Conservation (phyloP, 352 stramenopile genomes). For the Phytophthora niederhauseri region DNA sequence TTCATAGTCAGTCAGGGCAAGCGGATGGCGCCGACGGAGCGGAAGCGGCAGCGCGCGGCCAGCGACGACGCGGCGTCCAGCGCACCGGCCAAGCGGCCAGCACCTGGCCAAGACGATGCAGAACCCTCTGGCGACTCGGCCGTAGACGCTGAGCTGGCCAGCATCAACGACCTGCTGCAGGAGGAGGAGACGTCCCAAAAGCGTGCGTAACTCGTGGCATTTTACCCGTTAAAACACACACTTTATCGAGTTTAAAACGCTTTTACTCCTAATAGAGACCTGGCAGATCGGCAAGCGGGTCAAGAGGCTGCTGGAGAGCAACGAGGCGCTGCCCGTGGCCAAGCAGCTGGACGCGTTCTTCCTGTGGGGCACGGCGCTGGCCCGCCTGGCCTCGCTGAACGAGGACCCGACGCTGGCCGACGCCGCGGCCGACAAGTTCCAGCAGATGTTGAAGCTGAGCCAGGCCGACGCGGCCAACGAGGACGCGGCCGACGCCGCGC, state of each 20-base stretch:
- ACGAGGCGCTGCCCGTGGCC: slow-evolving; percentile 50
- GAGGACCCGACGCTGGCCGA: slow-evolving; percentile 76
- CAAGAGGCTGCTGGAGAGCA: slow-evolving; percentile 75
- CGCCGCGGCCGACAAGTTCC: slow-evolving; percentile 82
- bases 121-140: not conserved
- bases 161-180: slow-evolving; percentile 66
- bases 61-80: not conserved
- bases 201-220: slow-evolving; percentile 23
- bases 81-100: not conserved
- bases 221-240: not conserved
- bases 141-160: slow-evolving; percentile 45
- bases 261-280: slow-evolving; percentile 50
- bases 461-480: slow-evolving; percentile 21
- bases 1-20: no score
- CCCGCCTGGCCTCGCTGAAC: slow-evolving; percentile 74
- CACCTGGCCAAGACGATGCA: not conserved
- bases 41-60: slow-evolving; percentile 16
- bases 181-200: slow-evolving; percentile 70
- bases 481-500: slow-evolving; percentile 53
- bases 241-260: not conserved
- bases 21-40: slow-evolving; percentile 15
- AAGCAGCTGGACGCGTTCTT: slow-evolving; percentile 82
- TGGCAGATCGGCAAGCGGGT: slow-evolving; percentile 89
- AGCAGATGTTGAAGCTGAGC: slow-evolving; percentile 65
- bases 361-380: slow-evolving; percentile 79